phyloP scores from a whole-genome alignment of 2,329 filamentous ascomycete genomes.

The Aspergillus carbonarius region DNA sequence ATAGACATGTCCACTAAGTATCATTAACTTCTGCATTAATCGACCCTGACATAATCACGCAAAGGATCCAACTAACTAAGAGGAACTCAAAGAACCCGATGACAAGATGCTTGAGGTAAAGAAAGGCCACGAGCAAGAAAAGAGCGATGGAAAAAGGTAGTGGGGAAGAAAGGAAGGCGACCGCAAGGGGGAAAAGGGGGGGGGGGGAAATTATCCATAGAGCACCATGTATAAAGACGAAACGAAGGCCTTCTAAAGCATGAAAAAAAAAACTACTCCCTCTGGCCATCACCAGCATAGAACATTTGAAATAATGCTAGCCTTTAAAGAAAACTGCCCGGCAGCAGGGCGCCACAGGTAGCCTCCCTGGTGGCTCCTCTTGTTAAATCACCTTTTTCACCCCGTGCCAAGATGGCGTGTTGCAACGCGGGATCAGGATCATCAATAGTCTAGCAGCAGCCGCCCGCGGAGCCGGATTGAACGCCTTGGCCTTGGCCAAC shows the following conservation, averaged over 20 bases:
- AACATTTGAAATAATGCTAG: neutral
- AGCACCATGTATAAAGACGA: constrained; percentile 31
- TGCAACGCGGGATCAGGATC: constrained; percentile 23
- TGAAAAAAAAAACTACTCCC: constrained; percentile 24
- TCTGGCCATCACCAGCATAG: constrained; percentile 16
- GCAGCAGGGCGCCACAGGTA: constrained; percentile 2
- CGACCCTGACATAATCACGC: constrained; percentile 31
- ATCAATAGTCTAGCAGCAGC: constrained; percentile 74
- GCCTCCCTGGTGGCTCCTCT: constrained; percentile 1
- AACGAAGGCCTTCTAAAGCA: constrained; percentile 36
- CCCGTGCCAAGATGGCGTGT: constrained; percentile 5
- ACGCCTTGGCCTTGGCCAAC: constrained; percentile 94
- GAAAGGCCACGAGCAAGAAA: constrained; percentile 10
- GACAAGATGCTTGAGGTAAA: constrained; percentile 20
- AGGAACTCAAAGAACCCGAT: constrained; percentile 20
- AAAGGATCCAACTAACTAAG: constrained; percentile 36
- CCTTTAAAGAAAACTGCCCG: constrained; percentile 3
- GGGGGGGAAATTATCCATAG: constrained; percentile 19
- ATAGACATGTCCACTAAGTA: constrained; percentile 16
- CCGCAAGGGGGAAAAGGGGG: constrained; percentile 15
- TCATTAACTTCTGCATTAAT: constrained; percentile 39
- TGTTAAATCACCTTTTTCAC: constrained; percentile 3
- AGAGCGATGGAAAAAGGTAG: constrained; percentile 13
- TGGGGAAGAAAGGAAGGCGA: constrained; percentile 21
- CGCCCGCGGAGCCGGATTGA: constrained; percentile 77